A percentile compares a stretch with the other conserved stretches of the same genome.
Evolutionary conservation across 2,329 filamentous ascomycete genomes (phyloP).

Genomic region (Thermoascus crustaceus): DNA sequence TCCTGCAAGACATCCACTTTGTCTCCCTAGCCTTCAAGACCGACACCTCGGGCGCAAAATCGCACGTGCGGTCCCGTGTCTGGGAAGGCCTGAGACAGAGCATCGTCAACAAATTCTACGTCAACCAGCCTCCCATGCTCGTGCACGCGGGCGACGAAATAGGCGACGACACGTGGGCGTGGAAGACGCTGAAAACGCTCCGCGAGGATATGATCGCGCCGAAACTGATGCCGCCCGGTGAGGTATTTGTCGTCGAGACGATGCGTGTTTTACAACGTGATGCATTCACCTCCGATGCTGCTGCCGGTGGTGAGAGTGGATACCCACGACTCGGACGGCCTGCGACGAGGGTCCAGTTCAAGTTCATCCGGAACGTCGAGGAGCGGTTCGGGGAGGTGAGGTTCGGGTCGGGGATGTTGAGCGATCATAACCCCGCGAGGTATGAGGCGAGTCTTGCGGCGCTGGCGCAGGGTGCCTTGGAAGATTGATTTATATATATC

Average conservation of each 20-base stretch:
- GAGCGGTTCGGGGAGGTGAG: constrained; percentile 59
- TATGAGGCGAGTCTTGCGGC: constrained; percentile 64
- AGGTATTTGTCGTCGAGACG: constrained; percentile 65
- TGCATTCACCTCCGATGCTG: constrained; percentile 46
- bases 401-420: constrained; percentile 66
- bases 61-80: constrained; percentile 57
- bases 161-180: constrained; percentile 61
- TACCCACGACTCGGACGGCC: constrained; percentile 49
- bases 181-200: constrained; percentile 57
- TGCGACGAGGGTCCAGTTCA: constrained; percentile 60
- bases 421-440: constrained; percentile 65
- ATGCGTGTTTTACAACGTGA: constrained; percentile 59
- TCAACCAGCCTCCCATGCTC: constrained; percentile 36
- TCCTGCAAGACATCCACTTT: constrained; percentile 66
- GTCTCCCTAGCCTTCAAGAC: constrained; percentile 65
- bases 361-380: constrained; percentile 64
- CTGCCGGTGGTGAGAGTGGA: constrained; percentile 38
- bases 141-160: constrained; percentile 41
- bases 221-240: constrained; percentile 66
- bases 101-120: constrained; percentile 55
- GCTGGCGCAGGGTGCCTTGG: constrained; percentile 42
- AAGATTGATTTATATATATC: constrained; percentile 23
- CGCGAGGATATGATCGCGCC: constrained; percentile 59
- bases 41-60: constrained; percentile 59
- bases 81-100: constrained; percentile 58